These are phyloP conservation scores for Solanum hybrid DNA, from an alignment of 305 asterid species.

Conservation along the genomic window DNA sequence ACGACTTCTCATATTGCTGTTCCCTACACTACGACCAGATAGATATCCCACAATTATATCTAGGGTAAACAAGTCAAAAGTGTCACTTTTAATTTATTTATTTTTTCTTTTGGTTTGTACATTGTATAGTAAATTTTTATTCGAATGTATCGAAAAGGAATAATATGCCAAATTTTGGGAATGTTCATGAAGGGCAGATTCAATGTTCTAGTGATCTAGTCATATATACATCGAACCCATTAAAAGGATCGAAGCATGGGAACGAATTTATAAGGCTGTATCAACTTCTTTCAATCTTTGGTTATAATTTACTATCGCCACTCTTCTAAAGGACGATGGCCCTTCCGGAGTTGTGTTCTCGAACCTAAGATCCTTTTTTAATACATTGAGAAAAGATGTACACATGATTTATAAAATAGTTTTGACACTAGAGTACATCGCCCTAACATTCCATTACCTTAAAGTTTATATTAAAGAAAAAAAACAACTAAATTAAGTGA, in stretches of 20 bases:
- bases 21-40: neutral
- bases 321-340: neutral
- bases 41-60: neutral
- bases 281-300: neutral
- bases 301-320: neutral
- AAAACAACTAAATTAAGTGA: neutral
- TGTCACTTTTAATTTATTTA: neutral
- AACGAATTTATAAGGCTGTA: neutral
- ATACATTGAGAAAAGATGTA: neutral
- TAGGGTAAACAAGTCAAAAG: neutral
- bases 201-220: neutral
- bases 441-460: neutral
- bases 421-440: neutral
- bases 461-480: neutral
- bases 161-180: neutral
- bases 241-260: neutral
- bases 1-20: neutral
- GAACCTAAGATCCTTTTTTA: neutral
- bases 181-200: neutral
- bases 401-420: neutral
- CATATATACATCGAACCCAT: neutral
- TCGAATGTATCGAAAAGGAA: neutral
- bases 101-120: no score
- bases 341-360: neutral
- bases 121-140: neutral